A percentile compares a stretch with the other conserved stretches of the same genome.
Evolutionary conservation across 352 stramenopile genomes (phyloP).

Genomic region (Globisporangium barbulae): DNA sequence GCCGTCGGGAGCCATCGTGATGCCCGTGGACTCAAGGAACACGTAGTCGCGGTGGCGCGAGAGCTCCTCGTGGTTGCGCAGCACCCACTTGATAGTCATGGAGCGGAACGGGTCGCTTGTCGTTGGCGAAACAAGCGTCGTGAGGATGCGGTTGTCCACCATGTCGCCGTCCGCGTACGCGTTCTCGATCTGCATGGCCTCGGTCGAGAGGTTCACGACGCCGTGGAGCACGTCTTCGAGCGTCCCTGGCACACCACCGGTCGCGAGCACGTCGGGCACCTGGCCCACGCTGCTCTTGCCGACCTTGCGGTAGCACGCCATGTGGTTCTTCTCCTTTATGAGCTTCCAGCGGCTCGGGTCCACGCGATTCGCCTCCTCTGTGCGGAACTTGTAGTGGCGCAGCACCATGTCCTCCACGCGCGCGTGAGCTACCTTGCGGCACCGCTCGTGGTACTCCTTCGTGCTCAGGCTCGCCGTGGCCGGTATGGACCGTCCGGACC

Average conservation of each 20-base stretch:
- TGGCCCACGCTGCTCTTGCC: slow-evolving; percentile 9
- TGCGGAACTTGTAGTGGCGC: slow-evolving; percentile 16
- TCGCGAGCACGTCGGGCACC: slow-evolving; percentile 16
- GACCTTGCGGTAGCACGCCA: slow-evolving; percentile 15
- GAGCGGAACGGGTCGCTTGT: slow-evolving; percentile 48
- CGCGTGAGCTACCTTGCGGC: slow-evolving; percentile 13
- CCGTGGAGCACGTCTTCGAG: slow-evolving; percentile 21
- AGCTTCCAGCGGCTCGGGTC: slow-evolving; percentile 18
- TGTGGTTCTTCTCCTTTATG: slow-evolving; percentile 19
- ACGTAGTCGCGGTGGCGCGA: slow-evolving; percentile 68
- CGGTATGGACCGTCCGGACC: neutral
- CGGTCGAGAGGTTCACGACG: slow-evolving; percentile 18
- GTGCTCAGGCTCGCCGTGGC: neutral
- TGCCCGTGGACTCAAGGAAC: slow-evolving; percentile 61
- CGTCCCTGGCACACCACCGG: slow-evolving; percentile 6
- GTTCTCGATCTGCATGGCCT: slow-evolving; percentile 26
- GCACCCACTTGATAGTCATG: slow-evolving; percentile 72
- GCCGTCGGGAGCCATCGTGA: slow-evolving; percentile 50
- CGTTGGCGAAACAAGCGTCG: slow-evolving; percentile 37
- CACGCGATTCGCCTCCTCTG: neutral
- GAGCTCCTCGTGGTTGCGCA: slow-evolving; percentile 59
- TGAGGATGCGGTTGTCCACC: slow-evolving; percentile 31
- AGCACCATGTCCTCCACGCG: slow-evolving; percentile 22
- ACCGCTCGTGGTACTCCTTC: slow-evolving; percentile 16
- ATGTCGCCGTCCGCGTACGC: slow-evolving; percentile 16